Evolutionary conservation across 2,329 filamentous ascomycete species (phyloP).

Genomic region (Graphium sp.): DNA sequence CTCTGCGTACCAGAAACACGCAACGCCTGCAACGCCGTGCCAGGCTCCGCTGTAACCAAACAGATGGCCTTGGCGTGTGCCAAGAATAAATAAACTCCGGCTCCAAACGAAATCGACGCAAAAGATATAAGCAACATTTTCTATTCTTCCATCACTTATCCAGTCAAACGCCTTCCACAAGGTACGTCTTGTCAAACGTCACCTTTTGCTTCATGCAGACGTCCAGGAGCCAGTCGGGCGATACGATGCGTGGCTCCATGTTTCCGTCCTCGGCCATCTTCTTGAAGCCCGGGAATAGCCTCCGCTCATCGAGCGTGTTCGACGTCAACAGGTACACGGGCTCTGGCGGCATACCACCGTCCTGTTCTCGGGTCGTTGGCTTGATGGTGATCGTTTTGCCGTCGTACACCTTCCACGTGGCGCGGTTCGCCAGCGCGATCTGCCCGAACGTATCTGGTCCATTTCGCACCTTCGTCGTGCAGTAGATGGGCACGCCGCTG

Average conservation of each 20-base stretch:
- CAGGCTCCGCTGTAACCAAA: too few relatives aligned
- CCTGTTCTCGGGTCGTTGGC: constrained; percentile 43
- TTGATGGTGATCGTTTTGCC: constrained; percentile 52
- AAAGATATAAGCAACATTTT: constrained; percentile 1
- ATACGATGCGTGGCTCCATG: constrained; percentile 67
- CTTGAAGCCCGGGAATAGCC: constrained; percentile 65
- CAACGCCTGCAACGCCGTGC: too few relatives aligned
- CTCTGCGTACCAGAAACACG: too few relatives aligned
- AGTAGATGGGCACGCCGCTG: constrained; percentile 64
- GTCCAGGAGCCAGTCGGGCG: constrained; percentile 77
- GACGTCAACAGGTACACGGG: constrained; percentile 75
- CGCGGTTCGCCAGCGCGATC: constrained; percentile 81
- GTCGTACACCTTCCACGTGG: constrained; percentile 64
- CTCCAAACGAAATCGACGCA: neutral
- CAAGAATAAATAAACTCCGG: neutral
- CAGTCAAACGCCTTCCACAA: constrained; percentile 21
- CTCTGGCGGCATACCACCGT: constrained; percentile 46
- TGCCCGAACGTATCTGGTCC: constrained; percentile 71
- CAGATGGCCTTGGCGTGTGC: neutral
- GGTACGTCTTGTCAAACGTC: constrained; percentile 46
- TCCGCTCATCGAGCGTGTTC: constrained; percentile 45
- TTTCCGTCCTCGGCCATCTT: constrained; percentile 63
- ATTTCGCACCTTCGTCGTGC: constrained; percentile 62
- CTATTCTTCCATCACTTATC: neutral
- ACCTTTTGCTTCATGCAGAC: constrained; percentile 79